Percentiles rank a stretch among this genome's conserved stretches.
phyloP scores from a whole-genome alignment of 2,329 filamentous ascomycete genomes.

The Hymenoscyphus linearis region DNA sequence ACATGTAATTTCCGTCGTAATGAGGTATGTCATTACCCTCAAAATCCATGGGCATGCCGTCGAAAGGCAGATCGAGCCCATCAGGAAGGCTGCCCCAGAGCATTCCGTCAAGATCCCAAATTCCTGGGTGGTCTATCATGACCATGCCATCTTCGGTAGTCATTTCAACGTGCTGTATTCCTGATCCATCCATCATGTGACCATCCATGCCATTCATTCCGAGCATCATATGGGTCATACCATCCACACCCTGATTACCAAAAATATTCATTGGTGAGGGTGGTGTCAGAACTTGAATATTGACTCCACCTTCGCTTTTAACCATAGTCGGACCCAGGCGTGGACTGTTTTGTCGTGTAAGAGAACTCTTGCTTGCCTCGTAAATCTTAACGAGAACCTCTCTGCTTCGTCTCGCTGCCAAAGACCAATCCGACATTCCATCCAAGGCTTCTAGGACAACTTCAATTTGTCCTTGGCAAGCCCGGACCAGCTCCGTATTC shows the following conservation, averaged over 20 bases:
- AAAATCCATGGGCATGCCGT: constrained; percentile 26
- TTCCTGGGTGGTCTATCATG: constrained; percentile 47
- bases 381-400: constrained; percentile 61
- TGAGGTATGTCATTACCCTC: constrained; percentile 16
- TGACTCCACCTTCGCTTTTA: constrained; percentile 22
- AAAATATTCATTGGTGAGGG: constrained; percentile 15
- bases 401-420: constrained; percentile 55
- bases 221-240: constrained; percentile 27
- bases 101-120: constrained; percentile 54
- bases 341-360: constrained; percentile 30
- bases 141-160: constrained; percentile 47
- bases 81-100: constrained; percentile 44
- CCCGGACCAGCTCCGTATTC: constrained; percentile 28
- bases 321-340: constrained; percentile 27
- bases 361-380: constrained; percentile 41
- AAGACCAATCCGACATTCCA: constrained; percentile 59
- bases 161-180: constrained; percentile 41
- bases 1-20: constrained; percentile 24
- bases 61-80: constrained; percentile 31
- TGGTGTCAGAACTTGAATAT: constrained; percentile 10
- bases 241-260: constrained; percentile 30
- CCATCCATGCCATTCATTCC: constrained; percentile 16
- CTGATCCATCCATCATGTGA: constrained; percentile 27
- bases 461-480: constrained; percentile 53
- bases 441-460: constrained; percentile 56